Conservation (phyloP, 2,329 filamentous ascomycete species). For the Aureobasidium sp. region DNA sequence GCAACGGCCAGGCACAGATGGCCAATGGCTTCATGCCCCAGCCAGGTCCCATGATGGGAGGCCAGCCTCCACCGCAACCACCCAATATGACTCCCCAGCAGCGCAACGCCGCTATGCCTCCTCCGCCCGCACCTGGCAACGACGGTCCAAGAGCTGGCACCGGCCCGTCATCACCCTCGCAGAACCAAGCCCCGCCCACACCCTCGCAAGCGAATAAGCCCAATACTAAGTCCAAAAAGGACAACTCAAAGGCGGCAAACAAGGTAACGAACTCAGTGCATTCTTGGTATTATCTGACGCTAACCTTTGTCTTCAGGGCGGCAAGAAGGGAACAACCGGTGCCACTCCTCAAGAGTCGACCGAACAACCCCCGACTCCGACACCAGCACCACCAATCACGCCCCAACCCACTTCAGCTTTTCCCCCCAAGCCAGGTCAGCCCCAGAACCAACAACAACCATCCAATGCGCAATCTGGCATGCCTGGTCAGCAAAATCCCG, state of each 20-base stretch:
- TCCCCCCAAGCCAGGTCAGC: constrained; percentile 28
- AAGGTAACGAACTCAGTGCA: background rate
- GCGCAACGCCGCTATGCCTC: constrained; percentile 52
- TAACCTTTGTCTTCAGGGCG: constrained; percentile 21
- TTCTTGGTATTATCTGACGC: background rate
- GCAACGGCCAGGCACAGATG: constrained; percentile 29
- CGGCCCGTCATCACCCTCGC: constrained; percentile 42
- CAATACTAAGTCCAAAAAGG: constrained; percentile 68
- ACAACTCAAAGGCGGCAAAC: constrained; percentile 45
- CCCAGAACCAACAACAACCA: constrained; percentile 27
- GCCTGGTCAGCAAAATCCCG: constrained; percentile 17
- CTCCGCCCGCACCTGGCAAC: constrained; percentile 41
- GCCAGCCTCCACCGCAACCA: constrained; percentile 42
- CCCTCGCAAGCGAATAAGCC: constrained; percentile 67
- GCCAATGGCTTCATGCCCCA: constrained; percentile 33
- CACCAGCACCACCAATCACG: constrained; percentile 43
- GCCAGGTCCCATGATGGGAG: constrained; percentile 35
- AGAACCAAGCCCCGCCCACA: constrained; percentile 60
- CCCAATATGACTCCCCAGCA: constrained; percentile 65
- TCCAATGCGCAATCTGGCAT: constrained; percentile 19
- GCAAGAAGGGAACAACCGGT: constrained; percentile 34
- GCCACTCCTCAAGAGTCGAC: constrained; percentile 37
- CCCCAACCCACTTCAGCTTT: constrained; percentile 37
- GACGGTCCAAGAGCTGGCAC: constrained; percentile 29
- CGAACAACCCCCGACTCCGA: constrained; percentile 42